Evolutionary conservation across 202 grass and related monocot species (phyloP).

Genomic region (Zoysia matrella): DNA sequence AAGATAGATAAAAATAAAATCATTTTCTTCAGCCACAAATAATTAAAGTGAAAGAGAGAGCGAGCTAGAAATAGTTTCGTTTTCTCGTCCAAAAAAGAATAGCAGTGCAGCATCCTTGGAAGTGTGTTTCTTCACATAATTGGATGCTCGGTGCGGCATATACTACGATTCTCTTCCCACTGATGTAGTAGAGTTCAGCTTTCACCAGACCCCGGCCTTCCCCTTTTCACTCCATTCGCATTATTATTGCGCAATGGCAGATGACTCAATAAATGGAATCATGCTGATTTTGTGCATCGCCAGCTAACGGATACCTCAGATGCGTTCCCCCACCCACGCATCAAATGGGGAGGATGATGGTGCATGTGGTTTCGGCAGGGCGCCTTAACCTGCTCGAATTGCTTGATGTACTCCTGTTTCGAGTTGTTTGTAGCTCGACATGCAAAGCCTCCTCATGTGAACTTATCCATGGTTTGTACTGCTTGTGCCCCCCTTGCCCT

Average conservation of each 20-base stretch:
- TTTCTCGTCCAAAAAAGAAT: neutral
- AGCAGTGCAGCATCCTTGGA: neutral
- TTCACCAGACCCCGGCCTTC: conserved; percentile 28
- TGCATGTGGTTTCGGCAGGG: conserved; percentile 57
- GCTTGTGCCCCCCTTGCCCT: no score
- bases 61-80: neutral
- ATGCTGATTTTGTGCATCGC: conserved; percentile 62
- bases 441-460: conserved; percentile 38
- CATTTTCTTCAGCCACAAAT: no score
- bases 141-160: conserved; percentile 26
- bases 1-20: no score
- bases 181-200: conserved; percentile 17
- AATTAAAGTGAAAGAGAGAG: no score
- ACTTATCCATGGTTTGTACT: neutral
- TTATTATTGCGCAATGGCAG: conserved; percentile 59
- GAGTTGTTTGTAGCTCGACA: conserved; percentile 35
- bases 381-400: conserved; percentile 52
- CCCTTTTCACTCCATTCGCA: conserved; percentile 49
- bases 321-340: conserved; percentile 33
- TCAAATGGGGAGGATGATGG: conserved; percentile 49
- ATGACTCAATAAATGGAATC: conserved; percentile 73
- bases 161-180: conserved; percentile 12
- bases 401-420: conserved; percentile 38
- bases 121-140: conserved; percentile 46
- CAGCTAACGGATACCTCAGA: conserved; percentile 12